A percentile compares a stretch with the other conserved stretches of the same genome.
phyloP scores from a whole-genome alignment of 108 stramenopile species.

The Cyclostephanos tholiformis region DNA sequence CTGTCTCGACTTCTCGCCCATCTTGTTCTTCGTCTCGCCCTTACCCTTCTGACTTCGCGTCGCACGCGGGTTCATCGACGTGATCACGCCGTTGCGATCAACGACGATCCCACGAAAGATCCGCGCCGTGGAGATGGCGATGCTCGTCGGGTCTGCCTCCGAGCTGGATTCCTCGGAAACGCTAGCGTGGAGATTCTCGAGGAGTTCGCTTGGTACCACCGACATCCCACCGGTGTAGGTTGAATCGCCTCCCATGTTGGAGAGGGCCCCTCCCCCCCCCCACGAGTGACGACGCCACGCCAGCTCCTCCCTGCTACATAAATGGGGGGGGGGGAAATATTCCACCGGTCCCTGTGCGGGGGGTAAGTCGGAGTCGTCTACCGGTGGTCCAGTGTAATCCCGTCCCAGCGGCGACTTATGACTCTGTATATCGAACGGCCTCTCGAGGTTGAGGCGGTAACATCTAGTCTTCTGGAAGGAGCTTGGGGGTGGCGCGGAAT shows the following conservation, averaged over 20 bases:
- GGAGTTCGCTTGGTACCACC: conserved; percentile 11
- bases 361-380: conserved; percentile 34
- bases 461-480: conserved; percentile 57
- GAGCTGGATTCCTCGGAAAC: conserved; percentile 16
- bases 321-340: conserved; percentile 39
- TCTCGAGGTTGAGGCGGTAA: conserved; percentile 82
- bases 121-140: conserved; percentile 79
- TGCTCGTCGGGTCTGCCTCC: conserved; percentile 25
- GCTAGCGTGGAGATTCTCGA: conserved; percentile 37
- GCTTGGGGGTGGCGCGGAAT: conserved; percentile 1
- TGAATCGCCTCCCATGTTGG: neutral
- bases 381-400: conserved; percentile 43
- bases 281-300: conserved; percentile 29
- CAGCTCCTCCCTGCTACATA: conserved; percentile 24
- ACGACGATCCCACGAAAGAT: conserved; percentile 88
- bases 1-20: conserved; percentile 82
- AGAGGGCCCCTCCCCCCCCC: conserved; percentile 7
- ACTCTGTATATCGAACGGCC: conserved; percentile 36
- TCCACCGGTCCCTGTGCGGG: conserved; percentile 39
- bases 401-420: conserved; percentile 20
- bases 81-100: conserved; percentile 68
- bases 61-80: conserved; percentile 75
- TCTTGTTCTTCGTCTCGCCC: conserved; percentile 56
- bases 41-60: conserved; percentile 62
- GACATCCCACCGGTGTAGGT: neutral